These are phyloP conservation scores for Penicillium polonicum DNA, from an alignment of 2,329 filamentous ascomycete genomes.

Conservation along the genomic window DNA sequence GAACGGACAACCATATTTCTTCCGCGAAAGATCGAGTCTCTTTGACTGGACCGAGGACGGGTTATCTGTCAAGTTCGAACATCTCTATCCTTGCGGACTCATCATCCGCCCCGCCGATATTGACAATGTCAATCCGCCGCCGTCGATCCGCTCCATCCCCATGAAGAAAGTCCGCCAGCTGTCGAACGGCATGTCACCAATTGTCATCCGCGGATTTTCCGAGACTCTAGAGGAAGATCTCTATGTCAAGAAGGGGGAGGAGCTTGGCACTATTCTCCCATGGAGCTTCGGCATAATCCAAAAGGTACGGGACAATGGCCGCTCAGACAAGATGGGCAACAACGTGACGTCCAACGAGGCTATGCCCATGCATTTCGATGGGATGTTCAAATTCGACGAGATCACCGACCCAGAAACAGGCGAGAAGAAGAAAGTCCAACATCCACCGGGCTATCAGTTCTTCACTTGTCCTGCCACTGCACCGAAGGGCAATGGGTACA, in stretches of 20 bases:
- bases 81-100: conserved; percentile 45
- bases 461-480: conserved; percentile 48
- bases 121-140: conserved; percentile 22
- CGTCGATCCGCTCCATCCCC: conserved; percentile 24
- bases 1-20: conserved; percentile 50
- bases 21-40: conserved; percentile 50
- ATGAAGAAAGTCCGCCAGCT: conserved; percentile 39
- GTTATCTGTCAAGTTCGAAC: conserved; percentile 41
- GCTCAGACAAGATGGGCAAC: conserved; percentile 48
- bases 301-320: conserved; percentile 52
- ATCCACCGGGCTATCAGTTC: conserved; percentile 53
- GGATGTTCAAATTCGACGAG: conserved; percentile 55
- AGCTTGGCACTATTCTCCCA: conserved; percentile 50
- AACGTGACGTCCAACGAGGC: conserved; percentile 55
- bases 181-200: conserved; percentile 53
- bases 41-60: conserved; percentile 44
- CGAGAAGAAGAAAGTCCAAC: conserved; percentile 43
- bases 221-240: conserved; percentile 47
- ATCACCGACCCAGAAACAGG: conserved; percentile 38
- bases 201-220: conserved; percentile 54
- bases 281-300: conserved; percentile 57
- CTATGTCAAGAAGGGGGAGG: conserved; percentile 49
- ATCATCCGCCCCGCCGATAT: conserved; percentile 25
- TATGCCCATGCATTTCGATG: conserved; percentile 61
- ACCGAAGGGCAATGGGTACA: conserved; percentile 54